Evolutionary conservation across 192 early-diverging fungal species (phyloP).

Genomic region (Entomortierella lignicola): DNA sequence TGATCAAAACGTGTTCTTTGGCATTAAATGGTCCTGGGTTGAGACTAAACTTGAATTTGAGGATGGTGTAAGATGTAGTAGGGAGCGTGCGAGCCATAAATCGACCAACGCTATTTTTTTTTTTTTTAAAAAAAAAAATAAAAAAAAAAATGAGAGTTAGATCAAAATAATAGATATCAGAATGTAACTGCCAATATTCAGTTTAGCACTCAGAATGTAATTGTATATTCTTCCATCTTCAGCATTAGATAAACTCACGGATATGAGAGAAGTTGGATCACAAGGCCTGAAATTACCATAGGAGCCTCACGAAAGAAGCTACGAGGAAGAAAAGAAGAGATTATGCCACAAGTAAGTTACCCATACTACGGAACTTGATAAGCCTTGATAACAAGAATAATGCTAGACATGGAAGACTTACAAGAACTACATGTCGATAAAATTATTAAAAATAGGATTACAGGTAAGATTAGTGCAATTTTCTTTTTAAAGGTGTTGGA

Average conservation of each 20-base stretch:
- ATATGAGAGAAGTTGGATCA: conserved; percentile 62
- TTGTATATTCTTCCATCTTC: too few species aligned
- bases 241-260: conserved; percentile 39
- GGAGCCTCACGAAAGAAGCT: conserved; percentile 49
- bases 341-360: too few species aligned
- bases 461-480: too few species aligned
- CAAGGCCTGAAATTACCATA: conserved; percentile 35
- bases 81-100: conserved; percentile 38
- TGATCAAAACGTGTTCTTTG: conserved; percentile 74
- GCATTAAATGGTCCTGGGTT: conserved; percentile 66
- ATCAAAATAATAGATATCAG: too few species aligned
- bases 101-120: conserved; percentile 4
- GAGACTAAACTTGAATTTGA: conserved; percentile 9
- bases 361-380: too few species aligned
- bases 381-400: neutral
- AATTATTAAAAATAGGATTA: too few species aligned
- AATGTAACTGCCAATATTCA: too few species aligned
- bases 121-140: neutral
- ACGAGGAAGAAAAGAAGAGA: neutral
- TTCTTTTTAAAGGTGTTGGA: neutral
- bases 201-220: too few species aligned
- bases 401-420: neutral
- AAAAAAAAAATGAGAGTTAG: neutral
- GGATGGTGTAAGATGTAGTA: conserved; percentile 5
- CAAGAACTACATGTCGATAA: conserved; percentile 46